A percentile compares a stretch with the other conserved stretches of the same genome.
Conservation (phyloP, 2,329 filamentous ascomycete species). For the Calonectria hongkongensis region DNA sequence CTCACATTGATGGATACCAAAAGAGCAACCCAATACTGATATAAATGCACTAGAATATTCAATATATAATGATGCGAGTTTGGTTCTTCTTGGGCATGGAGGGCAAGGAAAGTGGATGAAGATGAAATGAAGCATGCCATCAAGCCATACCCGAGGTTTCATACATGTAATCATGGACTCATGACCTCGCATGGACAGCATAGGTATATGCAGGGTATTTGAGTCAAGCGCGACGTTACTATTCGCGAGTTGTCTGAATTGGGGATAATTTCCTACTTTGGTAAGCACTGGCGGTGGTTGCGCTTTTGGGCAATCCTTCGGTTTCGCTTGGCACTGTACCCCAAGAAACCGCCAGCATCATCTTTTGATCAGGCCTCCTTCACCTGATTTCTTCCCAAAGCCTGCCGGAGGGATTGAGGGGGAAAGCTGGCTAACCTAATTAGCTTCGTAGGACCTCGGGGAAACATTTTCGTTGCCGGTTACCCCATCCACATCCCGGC, state of each 20-base stretch:
- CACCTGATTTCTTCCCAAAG: no score
- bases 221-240: background rate
- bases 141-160: no score
- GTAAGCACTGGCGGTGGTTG: background rate
- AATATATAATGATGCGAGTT: no score
- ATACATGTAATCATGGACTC: background rate
- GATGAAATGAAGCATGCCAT: no score
- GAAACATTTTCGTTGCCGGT: background rate
- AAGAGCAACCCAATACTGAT: no score
- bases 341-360: background rate
- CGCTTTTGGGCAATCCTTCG: background rate
- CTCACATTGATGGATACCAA: no score
- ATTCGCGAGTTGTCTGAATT: background rate
- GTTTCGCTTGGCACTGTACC: background rate
- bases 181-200: background rate
- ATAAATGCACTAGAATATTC: no score
- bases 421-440: background rate
- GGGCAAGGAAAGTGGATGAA: no score
- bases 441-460: background rate
- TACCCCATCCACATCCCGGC: background rate
- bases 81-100: no score
- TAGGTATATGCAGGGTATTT: background rate
- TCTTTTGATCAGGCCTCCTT: background rate
- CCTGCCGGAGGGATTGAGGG: background rate
- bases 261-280: conserved; percentile 1